Base-by-base conservation (phyloP, 148 eudicot genomes). In the Nepenthes mirabilis region DNA sequence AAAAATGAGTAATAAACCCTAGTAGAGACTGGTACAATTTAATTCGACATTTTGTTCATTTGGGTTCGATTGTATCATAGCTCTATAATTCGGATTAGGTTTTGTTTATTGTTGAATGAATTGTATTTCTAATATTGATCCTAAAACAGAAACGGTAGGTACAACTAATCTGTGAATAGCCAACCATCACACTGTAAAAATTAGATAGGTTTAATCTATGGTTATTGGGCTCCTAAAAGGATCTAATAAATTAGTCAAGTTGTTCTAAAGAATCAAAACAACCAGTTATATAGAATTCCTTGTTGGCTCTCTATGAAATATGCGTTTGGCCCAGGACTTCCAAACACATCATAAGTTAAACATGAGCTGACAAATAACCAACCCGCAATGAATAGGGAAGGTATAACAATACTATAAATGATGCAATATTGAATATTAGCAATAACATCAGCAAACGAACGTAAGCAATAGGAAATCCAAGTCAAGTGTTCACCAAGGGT, bases 381-480 rank as follows among this genome's bases (percentile, higher is more conserved):
- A 58, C 32, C 61, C 47, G 33, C 61, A 58, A 56, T 62, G 57
- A 69, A 56, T 70, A 70, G 10, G 53, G 47, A 63, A 52, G 58
- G 63, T 70, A 63, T 57, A 57, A 36, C 53, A 57, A 57, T 70
- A 54, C 62, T 63, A 70, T 63, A 63, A 65, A 59, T 65, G 56
- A 60, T 65, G 65, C 57, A 60, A n/a, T 59, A 71, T 65, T 33
- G 45, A 71, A 65, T 71, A 60, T 36, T 35, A 33, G 65, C 65
- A 60, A 65, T 65, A 71, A 71, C 47, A 59, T 55, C 61, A 48
- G 61, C 54, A 65, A 71, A 71, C 48, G 66, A 65, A 65, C 37
- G 0, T 23, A 23, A 23, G 23, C 23, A 23, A 23, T 23, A 23
- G 23, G 0, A 0, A 23, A 23, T 23, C 23, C 23, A 23, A 23